Conservation (phyloP, 2,329 filamentous ascomycete genomes). For the Exserohilum turcica region DNA sequence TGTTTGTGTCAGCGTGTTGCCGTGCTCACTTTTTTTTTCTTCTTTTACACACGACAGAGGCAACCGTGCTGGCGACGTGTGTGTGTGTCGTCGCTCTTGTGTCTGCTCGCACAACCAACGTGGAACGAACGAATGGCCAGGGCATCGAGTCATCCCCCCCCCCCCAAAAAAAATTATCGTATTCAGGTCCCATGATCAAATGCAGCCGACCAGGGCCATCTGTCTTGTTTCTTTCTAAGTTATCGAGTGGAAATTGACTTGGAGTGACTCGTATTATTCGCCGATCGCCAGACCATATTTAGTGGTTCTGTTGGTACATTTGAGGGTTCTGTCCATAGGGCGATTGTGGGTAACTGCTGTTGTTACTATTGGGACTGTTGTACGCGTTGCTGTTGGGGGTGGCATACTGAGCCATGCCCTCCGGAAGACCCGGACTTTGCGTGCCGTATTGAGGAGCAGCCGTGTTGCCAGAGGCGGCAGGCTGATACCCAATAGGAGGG, state of each 20-base stretch:
- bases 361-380: conserved; percentile 50
- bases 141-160: conserved; percentile 21
- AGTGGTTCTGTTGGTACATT: conserved; percentile 54
- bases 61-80: conserved; percentile 4
- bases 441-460: conserved; percentile 54
- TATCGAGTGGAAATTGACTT: background rate
- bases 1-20: no score
- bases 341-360: conserved; percentile 57
- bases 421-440: conserved; percentile 53
- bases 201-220: conserved; percentile 2
- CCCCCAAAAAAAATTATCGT: conserved; percentile 1
- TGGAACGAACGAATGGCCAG: conserved; percentile 34
- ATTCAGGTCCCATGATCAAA: conserved; percentile 16
- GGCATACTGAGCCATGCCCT: conserved; percentile 57
- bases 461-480: conserved; percentile 50
- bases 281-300: conserved; percentile 14
- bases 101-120: conserved; percentile 26
- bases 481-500: conserved; percentile 58
- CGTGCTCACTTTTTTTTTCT: no score
- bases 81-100: conserved; percentile 9
- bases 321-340: conserved; percentile 56
- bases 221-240: no score
- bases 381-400: conserved; percentile 51
- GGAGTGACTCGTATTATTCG: background rate
- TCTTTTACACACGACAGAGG: background rate